These are phyloP conservation scores for Mycosphaerella sp. DNA, from an alignment of 2,329 filamentous ascomycete species.

Conservation along the genomic window DNA sequence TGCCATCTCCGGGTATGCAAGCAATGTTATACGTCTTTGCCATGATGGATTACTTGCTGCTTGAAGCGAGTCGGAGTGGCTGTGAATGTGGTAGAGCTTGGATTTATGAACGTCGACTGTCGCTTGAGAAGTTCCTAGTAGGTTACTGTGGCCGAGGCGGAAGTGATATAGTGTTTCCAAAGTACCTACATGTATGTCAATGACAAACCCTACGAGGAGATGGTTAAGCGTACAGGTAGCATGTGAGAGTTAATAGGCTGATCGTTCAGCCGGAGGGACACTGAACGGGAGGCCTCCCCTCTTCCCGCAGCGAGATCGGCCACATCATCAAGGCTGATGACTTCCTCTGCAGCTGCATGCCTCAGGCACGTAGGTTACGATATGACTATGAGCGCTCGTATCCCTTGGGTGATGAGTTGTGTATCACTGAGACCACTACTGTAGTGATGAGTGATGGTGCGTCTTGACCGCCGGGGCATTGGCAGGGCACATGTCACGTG, in stretches of 20 bases:
- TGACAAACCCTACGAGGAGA: no score
- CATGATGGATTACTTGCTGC: not conserved
- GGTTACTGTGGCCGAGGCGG: not conserved
- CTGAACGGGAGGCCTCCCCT: no score
- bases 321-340: no score
- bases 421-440: no score
- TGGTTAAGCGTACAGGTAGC: not conserved
- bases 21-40: constrained; percentile 23
- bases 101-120: not conserved
- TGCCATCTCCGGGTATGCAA: constrained; percentile 56
- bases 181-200: no score
- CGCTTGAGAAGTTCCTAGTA: not conserved
- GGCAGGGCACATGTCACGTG: no score
- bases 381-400: no score
- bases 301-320: constrained; percentile 6
- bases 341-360: no score
- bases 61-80: not conserved
- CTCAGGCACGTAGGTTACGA: no score
- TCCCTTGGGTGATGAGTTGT: no score
- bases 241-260: not conserved
- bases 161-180: not conserved
- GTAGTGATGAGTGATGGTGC: no score
- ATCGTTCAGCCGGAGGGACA: constrained; percentile 1
- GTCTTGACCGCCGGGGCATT: no score
- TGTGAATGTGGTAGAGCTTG: not conserved